Conservation (phyloP, 768 basidiomycete genomes). For the Baorangia bicolor region DNA sequence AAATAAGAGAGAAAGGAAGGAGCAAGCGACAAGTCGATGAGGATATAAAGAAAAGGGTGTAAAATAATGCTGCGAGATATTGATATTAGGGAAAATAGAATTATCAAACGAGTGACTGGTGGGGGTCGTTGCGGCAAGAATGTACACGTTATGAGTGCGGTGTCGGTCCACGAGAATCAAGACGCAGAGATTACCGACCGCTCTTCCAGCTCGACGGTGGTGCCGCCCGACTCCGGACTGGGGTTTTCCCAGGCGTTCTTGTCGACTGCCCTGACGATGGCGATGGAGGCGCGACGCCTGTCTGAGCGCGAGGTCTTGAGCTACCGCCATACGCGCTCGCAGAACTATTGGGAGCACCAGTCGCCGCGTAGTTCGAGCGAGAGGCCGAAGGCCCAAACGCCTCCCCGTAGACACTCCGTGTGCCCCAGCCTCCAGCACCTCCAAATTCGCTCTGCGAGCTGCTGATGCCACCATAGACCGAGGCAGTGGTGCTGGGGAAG, state of each 20-base stretch:
- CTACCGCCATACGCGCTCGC: constrained; percentile 21
- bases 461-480: constrained; percentile 56
- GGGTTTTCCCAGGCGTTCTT: constrained; percentile 16
- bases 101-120: constrained; percentile 10
- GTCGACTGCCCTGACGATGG: constrained; percentile 14
- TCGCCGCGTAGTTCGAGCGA: constrained; percentile 5
- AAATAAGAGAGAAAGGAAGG: not conserved
- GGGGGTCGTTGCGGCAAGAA: not conserved
- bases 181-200: constrained; percentile 11
- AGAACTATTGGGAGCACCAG: constrained; percentile 11
- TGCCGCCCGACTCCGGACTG: constrained; percentile 33
- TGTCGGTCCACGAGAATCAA: not conserved
- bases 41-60: constrained; percentile 12
- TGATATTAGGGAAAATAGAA: constrained; percentile 11
- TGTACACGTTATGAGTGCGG: not conserved
- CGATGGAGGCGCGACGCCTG: constrained; percentile 27
- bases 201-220: constrained; percentile 68
- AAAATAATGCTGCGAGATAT: constrained; percentile 9
- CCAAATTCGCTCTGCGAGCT: constrained; percentile 67
- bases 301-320: constrained; percentile 35
- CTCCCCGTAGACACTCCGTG: constrained; percentile 73
- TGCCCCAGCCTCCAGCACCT: constrained; percentile 47
- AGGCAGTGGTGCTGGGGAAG: constrained; percentile 47
- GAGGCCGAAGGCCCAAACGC: constrained; percentile 45
- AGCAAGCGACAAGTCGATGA: constrained; percentile 4